These are phyloP conservation scores for Calonectria honghensis DNA, from an alignment of 2,329 filamentous ascomycete genomes.

Conservation along the genomic window DNA sequence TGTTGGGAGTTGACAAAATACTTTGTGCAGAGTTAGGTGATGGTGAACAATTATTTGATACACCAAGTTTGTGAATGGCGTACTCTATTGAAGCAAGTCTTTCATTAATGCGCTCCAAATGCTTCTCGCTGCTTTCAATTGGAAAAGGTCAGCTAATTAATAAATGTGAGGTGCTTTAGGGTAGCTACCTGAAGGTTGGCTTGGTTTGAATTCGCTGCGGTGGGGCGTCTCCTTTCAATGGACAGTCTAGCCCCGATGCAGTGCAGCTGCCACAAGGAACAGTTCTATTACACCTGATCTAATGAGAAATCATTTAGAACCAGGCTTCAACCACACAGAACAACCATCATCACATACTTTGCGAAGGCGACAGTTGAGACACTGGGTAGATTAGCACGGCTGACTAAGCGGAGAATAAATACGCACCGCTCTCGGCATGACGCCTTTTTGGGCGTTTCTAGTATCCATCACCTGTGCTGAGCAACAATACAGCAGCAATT, in stretches of 20 bases:
- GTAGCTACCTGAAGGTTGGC: neutral
- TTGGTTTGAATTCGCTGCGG: neutral
- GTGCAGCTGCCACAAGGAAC: neutral
- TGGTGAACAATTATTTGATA: neutral
- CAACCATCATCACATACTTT: neutral
- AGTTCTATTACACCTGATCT: neutral
- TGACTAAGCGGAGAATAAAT: neutral
- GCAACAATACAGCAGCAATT: too few relatives aligned
- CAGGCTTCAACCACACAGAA: neutral
- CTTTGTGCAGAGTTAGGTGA: neutral
- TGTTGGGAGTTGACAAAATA: neutral
- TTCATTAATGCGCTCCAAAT: neutral
- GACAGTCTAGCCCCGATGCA: neutral
- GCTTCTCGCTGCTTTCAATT: neutral
- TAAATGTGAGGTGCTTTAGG: neutral
- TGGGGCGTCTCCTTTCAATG: neutral
- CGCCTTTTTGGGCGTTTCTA: neutral
- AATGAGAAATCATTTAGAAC: neutral
- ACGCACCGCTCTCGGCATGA: slow-evolving; percentile 1
- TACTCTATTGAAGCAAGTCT: neutral
- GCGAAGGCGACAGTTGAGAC: neutral
- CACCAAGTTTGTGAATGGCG: neutral
- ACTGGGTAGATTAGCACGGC: neutral
- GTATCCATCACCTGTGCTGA: neutral
- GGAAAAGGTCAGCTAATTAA: neutral